Percentiles rank a stretch among this genome's conserved stretches.
These are phyloP conservation scores for Alternaria atra DNA, from an alignment of 2,329 filamentous ascomycete genomes.

Conservation along the genomic window DNA sequence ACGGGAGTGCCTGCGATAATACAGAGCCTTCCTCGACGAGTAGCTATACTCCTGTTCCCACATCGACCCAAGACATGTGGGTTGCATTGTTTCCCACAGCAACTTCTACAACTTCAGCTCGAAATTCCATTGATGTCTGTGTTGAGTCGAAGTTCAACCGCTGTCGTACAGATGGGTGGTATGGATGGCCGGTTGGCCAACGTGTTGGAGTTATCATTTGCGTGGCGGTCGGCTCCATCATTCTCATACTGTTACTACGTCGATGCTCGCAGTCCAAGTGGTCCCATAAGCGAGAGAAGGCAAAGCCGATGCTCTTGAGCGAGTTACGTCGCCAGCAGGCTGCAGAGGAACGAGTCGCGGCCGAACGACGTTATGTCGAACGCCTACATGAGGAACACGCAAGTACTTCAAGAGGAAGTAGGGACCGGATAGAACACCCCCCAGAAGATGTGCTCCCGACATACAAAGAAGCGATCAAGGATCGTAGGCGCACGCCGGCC, in stretches of 20 bases:
- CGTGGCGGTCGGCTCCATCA: background rate
- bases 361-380: background rate
- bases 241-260: background rate
- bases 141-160: background rate
- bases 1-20: background rate
- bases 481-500: background rate
- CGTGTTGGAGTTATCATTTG: background rate
- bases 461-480: conserved; percentile 11
- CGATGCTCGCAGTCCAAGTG: background rate
- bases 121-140: background rate
- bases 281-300: background rate
- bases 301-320: background rate
- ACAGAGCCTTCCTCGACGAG: background rate
- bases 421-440: background rate
- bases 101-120: background rate
- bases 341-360: background rate
- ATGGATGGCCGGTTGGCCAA: background rate
- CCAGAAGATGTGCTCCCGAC: conserved; percentile 2
- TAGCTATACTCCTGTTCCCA: background rate
- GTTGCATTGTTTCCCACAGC: background rate
- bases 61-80: background rate
- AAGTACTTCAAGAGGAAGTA: background rate
- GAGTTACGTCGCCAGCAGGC: conserved; percentile 1
- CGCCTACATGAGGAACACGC: background rate
- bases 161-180: background rate